Percentiles rank a stretch among this genome's conserved stretches.
Conservation (phyloP, 2,329 filamentous ascomycete genomes). For the Metarhizium sp. region DNA sequence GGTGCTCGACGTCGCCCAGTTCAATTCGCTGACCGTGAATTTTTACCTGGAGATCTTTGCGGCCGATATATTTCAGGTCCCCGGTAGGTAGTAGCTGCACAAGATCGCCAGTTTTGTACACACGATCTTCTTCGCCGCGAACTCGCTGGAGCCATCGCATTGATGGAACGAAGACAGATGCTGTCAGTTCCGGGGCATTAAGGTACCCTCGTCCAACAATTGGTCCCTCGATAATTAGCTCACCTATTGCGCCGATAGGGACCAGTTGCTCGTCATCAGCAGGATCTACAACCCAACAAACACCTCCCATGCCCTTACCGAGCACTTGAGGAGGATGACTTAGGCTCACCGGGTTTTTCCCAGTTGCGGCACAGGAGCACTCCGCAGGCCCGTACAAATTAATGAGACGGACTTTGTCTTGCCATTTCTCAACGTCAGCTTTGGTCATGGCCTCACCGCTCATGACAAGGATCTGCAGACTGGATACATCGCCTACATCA, state of each 20-base stretch:
- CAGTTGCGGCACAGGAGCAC: conserved; percentile 30
- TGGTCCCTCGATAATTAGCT: conserved; percentile 30
- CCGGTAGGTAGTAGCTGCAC: conserved; percentile 16
- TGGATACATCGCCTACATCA: not conserved
- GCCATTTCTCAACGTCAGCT: not conserved
- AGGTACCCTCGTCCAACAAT: conserved; percentile 40
- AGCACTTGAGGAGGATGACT: conserved; percentile 22
- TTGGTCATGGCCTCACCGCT: not conserved
- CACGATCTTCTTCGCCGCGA: not conserved
- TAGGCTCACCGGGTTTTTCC: conserved; percentile 14
- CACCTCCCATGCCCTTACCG: conserved; percentile 5
- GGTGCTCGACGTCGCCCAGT: conserved; percentile 20
- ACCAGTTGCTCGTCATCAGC: conserved; percentile 11
- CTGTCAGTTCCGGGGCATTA: conserved; percentile 23
- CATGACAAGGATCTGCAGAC: not conserved
- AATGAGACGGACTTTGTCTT: not conserved
- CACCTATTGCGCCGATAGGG: conserved; percentile 18
- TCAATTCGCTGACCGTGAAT: conserved; percentile 24
- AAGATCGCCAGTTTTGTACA: not conserved
- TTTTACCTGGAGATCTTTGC: conserved; percentile 22
- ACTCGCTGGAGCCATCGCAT: not conserved
- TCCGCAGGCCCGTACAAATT: not conserved
- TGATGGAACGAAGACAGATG: conserved; percentile 13
- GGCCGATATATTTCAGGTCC: conserved; percentile 14
- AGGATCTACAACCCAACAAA: conserved; percentile 15